Evolutionary conservation across 2,329 filamentous ascomycete species (phyloP).

Genomic region (Diaporthe capsici): DNA sequence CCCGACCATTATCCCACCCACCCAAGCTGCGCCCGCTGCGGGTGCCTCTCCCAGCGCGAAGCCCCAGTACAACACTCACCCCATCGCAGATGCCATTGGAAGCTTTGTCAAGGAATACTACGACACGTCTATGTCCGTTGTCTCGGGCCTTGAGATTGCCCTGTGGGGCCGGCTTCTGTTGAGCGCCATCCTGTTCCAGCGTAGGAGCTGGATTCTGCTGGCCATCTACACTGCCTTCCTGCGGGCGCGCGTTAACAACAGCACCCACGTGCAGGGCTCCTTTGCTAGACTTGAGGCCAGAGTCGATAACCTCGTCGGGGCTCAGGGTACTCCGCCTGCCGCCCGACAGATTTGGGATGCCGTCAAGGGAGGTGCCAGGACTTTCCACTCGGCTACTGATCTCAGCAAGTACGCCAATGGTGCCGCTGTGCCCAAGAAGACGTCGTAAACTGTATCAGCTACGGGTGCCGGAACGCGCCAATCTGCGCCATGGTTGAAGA

Average conservation of each 20-base stretch:
- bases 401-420: slow-evolving; percentile 78
- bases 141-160: slow-evolving; percentile 87
- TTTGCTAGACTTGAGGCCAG: slow-evolving; percentile 80
- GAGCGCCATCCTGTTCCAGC: slow-evolving; percentile 88
- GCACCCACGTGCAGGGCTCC: slow-evolving; percentile 89
- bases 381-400: slow-evolving; percentile 86
- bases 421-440: slow-evolving; percentile 74
- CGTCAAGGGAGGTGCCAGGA: slow-evolving; percentile 79
- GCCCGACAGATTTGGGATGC: slow-evolving; percentile 85
- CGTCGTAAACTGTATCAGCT: slow-evolving; percentile 58
- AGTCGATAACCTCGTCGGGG: slow-evolving; percentile 85
- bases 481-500: not conserved
- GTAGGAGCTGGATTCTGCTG: slow-evolving; percentile 91
- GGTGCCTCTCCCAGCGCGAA: slow-evolving; percentile 70
- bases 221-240: slow-evolving; percentile 91
- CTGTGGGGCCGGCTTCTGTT: slow-evolving; percentile 88
- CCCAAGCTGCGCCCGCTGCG: slow-evolving; percentile 65
- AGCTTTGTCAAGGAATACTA: slow-evolving; percentile 99
- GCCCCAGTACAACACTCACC: slow-evolving; percentile 67
- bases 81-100: slow-evolving; percentile 86
- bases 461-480: not conserved
- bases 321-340: slow-evolving; percentile 87
- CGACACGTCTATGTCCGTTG: slow-evolving; percentile 93
- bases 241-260: slow-evolving; percentile 90
- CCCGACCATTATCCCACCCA: slow-evolving; percentile 83